These are phyloP conservation scores for Lepidium africanum DNA, from an alignment of 345 rosid species.

Conservation along the genomic window DNA sequence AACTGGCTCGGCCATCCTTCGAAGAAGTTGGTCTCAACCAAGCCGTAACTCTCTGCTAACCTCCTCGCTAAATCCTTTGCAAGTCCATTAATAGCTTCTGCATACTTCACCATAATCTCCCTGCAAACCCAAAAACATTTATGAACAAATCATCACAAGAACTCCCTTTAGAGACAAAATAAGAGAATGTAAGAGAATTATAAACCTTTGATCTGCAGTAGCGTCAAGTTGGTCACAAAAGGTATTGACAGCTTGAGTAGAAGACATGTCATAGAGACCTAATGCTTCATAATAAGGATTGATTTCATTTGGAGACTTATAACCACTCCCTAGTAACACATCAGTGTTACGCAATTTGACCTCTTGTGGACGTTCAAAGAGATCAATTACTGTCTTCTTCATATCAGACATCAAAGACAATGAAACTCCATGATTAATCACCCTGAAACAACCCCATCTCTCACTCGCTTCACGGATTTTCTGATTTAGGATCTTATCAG, in stretches of 20 bases:
- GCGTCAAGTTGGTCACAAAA: conserved; percentile 71
- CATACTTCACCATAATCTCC: conserved; percentile 52
- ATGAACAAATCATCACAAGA: not conserved
- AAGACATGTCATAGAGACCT: conserved; percentile 67
- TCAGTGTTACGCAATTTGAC: conserved; percentile 49
- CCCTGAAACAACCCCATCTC: conserved; percentile 77
- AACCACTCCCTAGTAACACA: conserved; percentile 70
- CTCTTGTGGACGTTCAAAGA: conserved; percentile 61
- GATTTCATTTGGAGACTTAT: conserved; percentile 38
- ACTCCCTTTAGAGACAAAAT: not conserved
- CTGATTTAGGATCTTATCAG: conserved; percentile 30
- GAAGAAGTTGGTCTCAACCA: conserved; percentile 30
- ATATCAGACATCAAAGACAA: conserved; percentile 45
- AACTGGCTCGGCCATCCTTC: conserved; percentile 74
- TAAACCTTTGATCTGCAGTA: conserved; percentile 58
- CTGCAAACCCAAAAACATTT: conserved; percentile 23
- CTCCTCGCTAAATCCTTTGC: conserved; percentile 44
- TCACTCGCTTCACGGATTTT: conserved; percentile 51
- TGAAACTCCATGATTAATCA: conserved; percentile 56
- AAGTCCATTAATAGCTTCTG: conserved; percentile 44
- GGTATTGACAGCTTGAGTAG: conserved; percentile 44
- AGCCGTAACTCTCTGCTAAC: conserved; percentile 52
- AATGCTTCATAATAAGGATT: conserved; percentile 85
- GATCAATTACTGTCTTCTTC: conserved; percentile 53
- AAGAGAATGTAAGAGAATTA: not conserved